Percentiles rank a stretch among this genome's conserved stretches.
phyloP scores from a whole-genome alignment of 1,284 basidiomycete genomes.

The Blastosporella zonata region DNA sequence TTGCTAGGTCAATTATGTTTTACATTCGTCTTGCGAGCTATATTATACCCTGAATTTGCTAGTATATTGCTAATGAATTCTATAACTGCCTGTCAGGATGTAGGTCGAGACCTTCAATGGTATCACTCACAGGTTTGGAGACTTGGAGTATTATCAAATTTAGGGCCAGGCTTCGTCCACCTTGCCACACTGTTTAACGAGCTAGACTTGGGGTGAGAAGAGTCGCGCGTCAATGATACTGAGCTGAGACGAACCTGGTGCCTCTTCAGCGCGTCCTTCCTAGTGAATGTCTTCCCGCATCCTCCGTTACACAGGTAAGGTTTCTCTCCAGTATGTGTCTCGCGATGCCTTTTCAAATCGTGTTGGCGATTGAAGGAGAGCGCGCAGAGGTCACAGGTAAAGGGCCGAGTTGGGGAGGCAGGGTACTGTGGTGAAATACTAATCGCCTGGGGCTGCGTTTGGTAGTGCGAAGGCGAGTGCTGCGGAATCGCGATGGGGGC shows the following conservation, averaged over 20 bases:
- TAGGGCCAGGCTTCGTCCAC: conserved; percentile 52
- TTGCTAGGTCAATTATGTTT: conserved; percentile 12
- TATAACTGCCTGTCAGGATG: conserved; percentile 10
- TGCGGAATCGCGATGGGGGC: conserved; percentile 18
- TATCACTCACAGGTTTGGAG: conserved; percentile 9
- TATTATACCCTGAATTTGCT: conserved; percentile 16
- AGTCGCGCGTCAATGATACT: conserved; percentile 3
- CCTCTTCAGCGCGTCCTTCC: conserved; percentile 78
- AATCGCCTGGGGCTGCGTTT: conserved; percentile 31
- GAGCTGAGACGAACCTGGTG: conserved; percentile 56
- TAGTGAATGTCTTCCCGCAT: conserved; percentile 79
- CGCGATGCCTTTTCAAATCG: conserved; percentile 76
- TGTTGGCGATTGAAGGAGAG: conserved; percentile 80
- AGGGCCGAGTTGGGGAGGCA: conserved; percentile 65
- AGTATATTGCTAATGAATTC: conserved; percentile 12
- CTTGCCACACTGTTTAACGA: conserved; percentile 74
- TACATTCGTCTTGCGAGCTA: conserved; percentile 12
- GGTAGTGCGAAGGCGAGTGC: conserved; percentile 18
- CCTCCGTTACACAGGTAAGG: conserved; percentile 77
- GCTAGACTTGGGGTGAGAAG: conserved; percentile 38
- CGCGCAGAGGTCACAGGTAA: conserved; percentile 75
- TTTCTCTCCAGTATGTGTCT: conserved; percentile 79
- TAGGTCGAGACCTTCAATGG: conserved; percentile 6
- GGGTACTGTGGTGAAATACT: conserved; percentile 53
- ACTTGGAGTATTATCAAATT: conserved; percentile 15